phyloP scores from a whole-genome alignment of 371 early-diverging fungal genomes.

The Rhizopus sp. region DNA sequence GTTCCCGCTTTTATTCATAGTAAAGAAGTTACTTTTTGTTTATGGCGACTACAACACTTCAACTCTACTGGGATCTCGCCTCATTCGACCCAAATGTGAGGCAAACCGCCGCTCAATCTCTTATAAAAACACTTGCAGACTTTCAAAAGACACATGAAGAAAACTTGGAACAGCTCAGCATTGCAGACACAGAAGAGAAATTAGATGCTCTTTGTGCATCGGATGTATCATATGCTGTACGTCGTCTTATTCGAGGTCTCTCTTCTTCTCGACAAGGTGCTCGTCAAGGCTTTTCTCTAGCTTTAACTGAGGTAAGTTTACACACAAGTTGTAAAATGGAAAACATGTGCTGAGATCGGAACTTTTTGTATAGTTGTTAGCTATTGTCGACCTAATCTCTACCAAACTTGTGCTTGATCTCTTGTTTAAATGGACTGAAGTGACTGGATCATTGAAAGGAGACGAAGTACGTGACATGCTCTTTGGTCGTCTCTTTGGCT shows the following conservation, averaged over 20 bases:
- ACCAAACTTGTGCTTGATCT: slow-evolving; percentile 68
- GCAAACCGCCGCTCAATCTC: slow-evolving; percentile 51
- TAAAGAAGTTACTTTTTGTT: background rate
- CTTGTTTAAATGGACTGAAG: slow-evolving; percentile 66
- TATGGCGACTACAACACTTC: slow-evolving; percentile 49
- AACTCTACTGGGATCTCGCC: slow-evolving; percentile 73
- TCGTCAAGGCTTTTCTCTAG: slow-evolving; percentile 92
- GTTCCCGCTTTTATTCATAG: background rate
- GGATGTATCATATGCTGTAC: slow-evolving; percentile 88
- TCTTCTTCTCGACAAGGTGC: slow-evolving; percentile 88
- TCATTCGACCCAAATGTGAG: slow-evolving; percentile 59
- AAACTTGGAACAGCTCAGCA: slow-evolving; percentile 27
- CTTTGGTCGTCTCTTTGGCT: slow-evolving; percentile 90
- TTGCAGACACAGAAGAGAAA: slow-evolving; percentile 59
- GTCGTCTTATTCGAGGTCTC: slow-evolving; percentile 87
- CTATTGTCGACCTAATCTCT: slow-evolving; percentile 46
- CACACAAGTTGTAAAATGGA: background rate
- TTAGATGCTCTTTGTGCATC: slow-evolving; percentile 63
- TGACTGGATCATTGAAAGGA: slow-evolving; percentile 55
- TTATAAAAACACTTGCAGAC: slow-evolving; percentile 47
- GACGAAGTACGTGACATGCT: slow-evolving; percentile 88
- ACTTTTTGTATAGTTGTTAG: slow-evolving; percentile 31
- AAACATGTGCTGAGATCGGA: background rate
- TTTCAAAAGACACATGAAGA: slow-evolving; percentile 53
- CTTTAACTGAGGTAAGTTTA: slow-evolving; percentile 77